phyloP scores from a whole-genome alignment of 2,329 filamentous ascomycete genomes.

The Ampelomyces quisqualis region DNA sequence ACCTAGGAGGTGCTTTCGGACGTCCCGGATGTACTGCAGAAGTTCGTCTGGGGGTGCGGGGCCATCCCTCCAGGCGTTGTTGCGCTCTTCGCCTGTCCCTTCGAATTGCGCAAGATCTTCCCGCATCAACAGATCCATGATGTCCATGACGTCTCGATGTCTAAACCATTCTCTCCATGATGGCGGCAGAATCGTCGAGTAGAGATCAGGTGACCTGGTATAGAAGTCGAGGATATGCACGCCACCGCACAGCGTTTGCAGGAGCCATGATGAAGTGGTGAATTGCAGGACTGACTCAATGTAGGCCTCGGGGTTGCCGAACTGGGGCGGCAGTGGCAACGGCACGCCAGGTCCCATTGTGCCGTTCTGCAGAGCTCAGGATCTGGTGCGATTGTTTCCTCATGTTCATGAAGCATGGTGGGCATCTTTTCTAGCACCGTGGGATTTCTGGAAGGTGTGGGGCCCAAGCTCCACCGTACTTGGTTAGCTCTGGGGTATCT shows the following conservation, averaged over 20 bases:
- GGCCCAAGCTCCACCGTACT: constrained; percentile 12
- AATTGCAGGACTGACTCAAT: constrained; percentile 77
- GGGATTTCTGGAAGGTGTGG: constrained; percentile 16
- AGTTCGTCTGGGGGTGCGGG: constrained; percentile 57
- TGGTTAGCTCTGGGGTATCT: constrained; percentile 4
- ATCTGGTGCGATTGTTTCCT: constrained; percentile 7
- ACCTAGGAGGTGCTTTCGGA: constrained; percentile 68
- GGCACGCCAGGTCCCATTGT: constrained; percentile 52
- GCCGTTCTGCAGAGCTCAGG: neutral
- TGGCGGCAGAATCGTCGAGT: constrained; percentile 70
- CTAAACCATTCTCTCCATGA: constrained; percentile 83
- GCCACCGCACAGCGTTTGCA: constrained; percentile 91
- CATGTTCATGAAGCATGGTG: constrained; percentile 11
- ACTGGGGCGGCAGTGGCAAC: constrained; percentile 71
- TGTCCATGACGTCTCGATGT: constrained; percentile 67
- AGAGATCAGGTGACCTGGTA: constrained; percentile 79
- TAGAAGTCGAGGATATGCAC: constrained; percentile 97
- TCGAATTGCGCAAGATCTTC: constrained; percentile 62
- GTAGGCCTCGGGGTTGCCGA: constrained; percentile 72
- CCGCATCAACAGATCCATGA: constrained; percentile 79
- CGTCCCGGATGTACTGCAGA: constrained; percentile 68
- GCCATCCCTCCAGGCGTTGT: constrained; percentile 47
- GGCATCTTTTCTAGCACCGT: constrained; percentile 13
- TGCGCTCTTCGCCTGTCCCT: too few relatives aligned
- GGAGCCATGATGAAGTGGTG: constrained; percentile 69